These are phyloP conservation scores for Stellera chamaejasme DNA, from an alignment of 345 rosid genomes.

Conservation along the genomic window DNA sequence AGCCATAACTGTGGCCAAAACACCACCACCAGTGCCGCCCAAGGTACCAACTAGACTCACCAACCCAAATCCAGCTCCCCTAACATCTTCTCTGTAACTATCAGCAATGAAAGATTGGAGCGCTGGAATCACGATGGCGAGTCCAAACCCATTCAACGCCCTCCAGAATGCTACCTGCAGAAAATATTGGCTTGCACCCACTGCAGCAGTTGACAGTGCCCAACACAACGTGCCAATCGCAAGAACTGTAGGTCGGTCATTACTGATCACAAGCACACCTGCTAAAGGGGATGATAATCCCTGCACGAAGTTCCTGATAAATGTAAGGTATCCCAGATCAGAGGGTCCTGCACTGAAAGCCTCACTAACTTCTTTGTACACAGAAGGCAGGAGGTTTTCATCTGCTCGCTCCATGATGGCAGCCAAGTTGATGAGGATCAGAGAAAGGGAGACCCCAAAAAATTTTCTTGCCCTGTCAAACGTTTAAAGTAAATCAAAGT, in stretches of 20 bases:
- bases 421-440: conserved; percentile 82
- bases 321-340: conserved; percentile 91
- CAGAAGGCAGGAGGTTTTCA: conserved; percentile 88
- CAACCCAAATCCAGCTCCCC: conserved; percentile 92
- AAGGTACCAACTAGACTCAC: conserved; percentile 66
- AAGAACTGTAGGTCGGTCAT: conserved; percentile 87
- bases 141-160: conserved; percentile 89
- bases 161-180: conserved; percentile 85
- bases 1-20: conserved; percentile 89
- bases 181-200: conserved; percentile 70
- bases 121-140: conserved; percentile 96
- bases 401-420: conserved; percentile 97
- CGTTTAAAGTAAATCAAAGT: conserved; percentile 13
- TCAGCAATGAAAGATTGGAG: conserved; percentile 95
- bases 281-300: conserved; percentile 87
- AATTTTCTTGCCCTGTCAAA: conserved; percentile 64
- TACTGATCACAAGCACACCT: conserved; percentile 69
- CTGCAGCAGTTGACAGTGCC: conserved; percentile 97
- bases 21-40: conserved; percentile 98
- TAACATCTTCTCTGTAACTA: conserved; percentile 69
- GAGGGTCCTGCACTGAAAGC: conserved; percentile 91
- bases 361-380: conserved; percentile 98
- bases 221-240: conserved; percentile 86
- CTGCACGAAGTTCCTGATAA: conserved; percentile 90
- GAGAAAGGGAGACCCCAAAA: conserved; percentile 76